A percentile compares a stretch with the other conserved stretches of the same genome.
phyloP scores from a whole-genome alignment of 768 basidiomycete genomes.

The Tricholoma saponaceum region DNA sequence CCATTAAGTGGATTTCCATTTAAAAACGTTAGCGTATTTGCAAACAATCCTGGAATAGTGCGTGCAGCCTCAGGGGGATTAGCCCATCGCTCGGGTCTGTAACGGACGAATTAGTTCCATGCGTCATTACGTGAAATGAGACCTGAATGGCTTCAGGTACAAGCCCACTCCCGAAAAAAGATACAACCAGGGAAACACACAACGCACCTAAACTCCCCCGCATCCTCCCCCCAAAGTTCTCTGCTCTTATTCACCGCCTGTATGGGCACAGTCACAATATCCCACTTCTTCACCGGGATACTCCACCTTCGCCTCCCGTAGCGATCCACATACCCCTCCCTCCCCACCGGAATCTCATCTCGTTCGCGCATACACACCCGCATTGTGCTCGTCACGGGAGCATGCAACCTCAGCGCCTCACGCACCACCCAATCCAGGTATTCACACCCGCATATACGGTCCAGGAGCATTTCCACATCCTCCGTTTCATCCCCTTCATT shows the following conservation, averaged over 20 bases:
- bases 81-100: constrained; percentile 53
- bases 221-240: constrained; percentile 63
- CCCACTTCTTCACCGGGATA: constrained; percentile 41
- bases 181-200: constrained; percentile 9
- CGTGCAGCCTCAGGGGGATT: constrained; percentile 30
- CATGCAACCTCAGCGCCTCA: constrained; percentile 51
- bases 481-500: constrained; percentile 11
- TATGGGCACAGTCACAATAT: constrained; percentile 58
- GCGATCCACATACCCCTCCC: constrained; percentile 21
- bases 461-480: constrained; percentile 5
- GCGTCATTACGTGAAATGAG: background rate
- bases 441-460: constrained; percentile 34
- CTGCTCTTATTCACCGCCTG: constrained; percentile 53
- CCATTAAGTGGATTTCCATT: constrained; percentile 47
- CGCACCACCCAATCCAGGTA: constrained; percentile 62
- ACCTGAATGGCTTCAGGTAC: background rate
- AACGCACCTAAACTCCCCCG: constrained; percentile 51
- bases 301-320: constrained; percentile 23
- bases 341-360: background rate
- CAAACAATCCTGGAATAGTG: constrained; percentile 47
- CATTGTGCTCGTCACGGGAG: constrained; percentile 58
- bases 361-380: constrained; percentile 37
- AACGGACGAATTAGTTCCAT: background rate
- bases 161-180: background rate
- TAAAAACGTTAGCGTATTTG: constrained; percentile 53